Evolutionary conservation across 73 alveolate genomes (phyloP), one percentile per base, ranked within the genome.

Genomic region (Durusdinium trenchii): DNA sequence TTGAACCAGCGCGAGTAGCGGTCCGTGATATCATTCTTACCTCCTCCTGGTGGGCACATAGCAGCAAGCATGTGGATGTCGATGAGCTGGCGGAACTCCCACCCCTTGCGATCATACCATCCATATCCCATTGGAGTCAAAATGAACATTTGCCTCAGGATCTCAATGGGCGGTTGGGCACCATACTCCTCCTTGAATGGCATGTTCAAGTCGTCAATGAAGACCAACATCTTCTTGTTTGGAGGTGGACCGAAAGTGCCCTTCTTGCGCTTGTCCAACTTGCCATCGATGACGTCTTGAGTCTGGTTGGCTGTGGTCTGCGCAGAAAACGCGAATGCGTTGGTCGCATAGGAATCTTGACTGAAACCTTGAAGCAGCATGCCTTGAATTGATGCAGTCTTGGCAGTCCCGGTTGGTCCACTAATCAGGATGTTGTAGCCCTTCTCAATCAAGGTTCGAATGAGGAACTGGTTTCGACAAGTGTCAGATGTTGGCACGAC

Each of bases 391-490:
- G 99, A 99, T 73, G 99, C 99, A 38, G 99, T 99, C 99, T 99
- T 99, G 67, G 99, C 99, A 79, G 99, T 99, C 61, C 99, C 99
- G 14, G 99, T 99, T 12, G 99, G 99, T 2, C 99, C 99, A 62
- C 99, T 99, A 83, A 99, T 99, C 98, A 99, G 99, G 85, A 99
- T 99, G 99, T 99, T 99, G 98, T 99, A 99, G 67, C 99, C 99
- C 98, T 99, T 99, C 60, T 99, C 99, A 40, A 99, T 99, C 42
- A 99, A 99, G 45, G 99, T 99, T 78, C 99, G 99, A 89, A 99
- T 98, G 95, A 99, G 99, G 99, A 99, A 99, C 94, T 99, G 99
- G 97, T 99, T 99, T 99, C 99, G 99, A 94, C 99, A 99, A 6
- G 99, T 99, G 99, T 99, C 99, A 9, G 99, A 96, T 6, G 99